A percentile compares a stretch with the other conserved stretches of the same genome.
Conservation (phyloP, 2,329 filamentous ascomycete genomes). For the Botrytis hyacinthi region DNA sequence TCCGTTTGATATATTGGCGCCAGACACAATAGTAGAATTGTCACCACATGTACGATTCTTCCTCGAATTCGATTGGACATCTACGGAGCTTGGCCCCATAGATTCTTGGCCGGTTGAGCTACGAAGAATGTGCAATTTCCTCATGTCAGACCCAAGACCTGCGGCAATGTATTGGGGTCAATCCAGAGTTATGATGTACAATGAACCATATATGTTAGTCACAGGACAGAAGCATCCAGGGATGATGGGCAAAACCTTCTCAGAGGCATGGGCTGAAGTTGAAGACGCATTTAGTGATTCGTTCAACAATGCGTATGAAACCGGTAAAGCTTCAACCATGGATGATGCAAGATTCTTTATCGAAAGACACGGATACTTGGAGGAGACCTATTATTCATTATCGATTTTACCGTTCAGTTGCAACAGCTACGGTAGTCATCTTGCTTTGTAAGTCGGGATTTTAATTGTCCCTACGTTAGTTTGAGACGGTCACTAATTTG, state of each 20-base stretch:
- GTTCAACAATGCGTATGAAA: slow-evolving; percentile 36
- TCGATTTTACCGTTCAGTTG: slow-evolving; percentile 30
- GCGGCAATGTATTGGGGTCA: slow-evolving; percentile 78
- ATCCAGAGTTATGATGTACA: slow-evolving; percentile 67
- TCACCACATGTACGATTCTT: slow-evolving; percentile 34
- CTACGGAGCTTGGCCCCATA: slow-evolving; percentile 38
- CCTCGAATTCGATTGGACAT: slow-evolving; percentile 44
- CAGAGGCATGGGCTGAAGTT: slow-evolving; percentile 43
- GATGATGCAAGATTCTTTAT: slow-evolving; percentile 38
- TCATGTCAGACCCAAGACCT: slow-evolving; percentile 78
- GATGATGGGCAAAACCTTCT: slow-evolving; percentile 57
- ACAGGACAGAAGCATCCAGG: slow-evolving; percentile 73
- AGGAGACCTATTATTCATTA: slow-evolving; percentile 41
- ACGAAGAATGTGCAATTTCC: slow-evolving; percentile 74
- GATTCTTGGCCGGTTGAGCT: slow-evolving; percentile 64
- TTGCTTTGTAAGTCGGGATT: slow-evolving; percentile 29
- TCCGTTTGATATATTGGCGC: slow-evolving; percentile 31
- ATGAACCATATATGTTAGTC: slow-evolving; percentile 67
- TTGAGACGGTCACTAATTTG: not conserved
- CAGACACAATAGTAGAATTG: slow-evolving; percentile 22
- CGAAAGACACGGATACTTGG: slow-evolving; percentile 39
- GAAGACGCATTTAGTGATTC: slow-evolving; percentile 36
- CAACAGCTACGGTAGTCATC: slow-evolving; percentile 18
- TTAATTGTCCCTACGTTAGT: not conserved
- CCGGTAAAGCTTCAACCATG: slow-evolving; percentile 29